These are phyloP conservation scores for Vitis rotundifolia DNA, from an alignment of 164 flowering plant genomes.

Conservation along the genomic window DNA sequence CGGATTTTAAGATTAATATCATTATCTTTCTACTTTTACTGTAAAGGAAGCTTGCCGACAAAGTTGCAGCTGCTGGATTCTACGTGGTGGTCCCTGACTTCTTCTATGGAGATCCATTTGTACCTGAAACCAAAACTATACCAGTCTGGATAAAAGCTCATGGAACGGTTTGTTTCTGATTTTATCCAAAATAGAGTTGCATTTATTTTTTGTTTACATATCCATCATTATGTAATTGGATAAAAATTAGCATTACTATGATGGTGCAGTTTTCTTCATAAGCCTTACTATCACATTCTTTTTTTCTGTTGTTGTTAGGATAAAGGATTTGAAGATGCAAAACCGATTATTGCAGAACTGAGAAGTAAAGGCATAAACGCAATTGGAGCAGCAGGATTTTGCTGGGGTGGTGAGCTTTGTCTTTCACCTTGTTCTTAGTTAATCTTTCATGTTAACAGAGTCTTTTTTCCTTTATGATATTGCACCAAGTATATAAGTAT, in stretches of 20 bases:
- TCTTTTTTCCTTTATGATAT: no score
- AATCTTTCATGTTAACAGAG: not conserved
- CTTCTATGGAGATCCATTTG: conserved; percentile 37
- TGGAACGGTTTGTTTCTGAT: conserved; percentile 15
- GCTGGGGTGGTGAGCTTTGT: conserved; percentile 51
- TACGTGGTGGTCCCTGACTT: conserved; percentile 46
- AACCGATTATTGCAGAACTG: conserved; percentile 33
- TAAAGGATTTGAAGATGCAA: conserved; percentile 46
- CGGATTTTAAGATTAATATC: no score
- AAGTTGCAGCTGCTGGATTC: conserved; percentile 45
- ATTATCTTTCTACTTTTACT: no score
- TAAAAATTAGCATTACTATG: no score
- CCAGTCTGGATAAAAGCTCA: conserved; percentile 24
- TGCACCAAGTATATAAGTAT: no score
- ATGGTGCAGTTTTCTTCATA: no score
- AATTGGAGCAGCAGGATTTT: conserved; percentile 49
- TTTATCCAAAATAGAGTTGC: not conserved
- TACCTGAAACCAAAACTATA: conserved; percentile 13
- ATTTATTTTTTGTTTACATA: not conserved
- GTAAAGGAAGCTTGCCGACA: conserved; percentile 44
- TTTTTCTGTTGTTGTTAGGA: conserved; percentile 19
- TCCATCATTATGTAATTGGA: no score
- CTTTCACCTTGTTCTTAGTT: no score
- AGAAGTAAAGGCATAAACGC: conserved; percentile 32
- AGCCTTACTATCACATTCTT: not conserved